Base-by-base conservation (phyloP, 78 protist species). In the Dictyostelium discoideum region DNA sequence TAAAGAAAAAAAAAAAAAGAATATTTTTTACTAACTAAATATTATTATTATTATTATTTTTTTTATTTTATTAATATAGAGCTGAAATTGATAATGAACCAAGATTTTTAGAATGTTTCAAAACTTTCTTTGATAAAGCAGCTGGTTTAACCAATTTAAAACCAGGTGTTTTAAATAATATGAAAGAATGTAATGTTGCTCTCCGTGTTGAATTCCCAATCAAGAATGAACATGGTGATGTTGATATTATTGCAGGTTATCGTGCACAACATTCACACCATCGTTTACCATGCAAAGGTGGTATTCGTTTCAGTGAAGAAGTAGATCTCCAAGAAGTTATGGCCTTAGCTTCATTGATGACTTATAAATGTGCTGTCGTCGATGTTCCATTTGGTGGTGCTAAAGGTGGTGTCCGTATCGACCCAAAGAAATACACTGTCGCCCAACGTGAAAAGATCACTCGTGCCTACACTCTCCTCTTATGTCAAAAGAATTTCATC, bases 331-430 rank as follows among this genome's bases (percentile, higher is more conserved):
- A 98, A 85, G 99, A 98, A 80, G 96, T 95, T 46, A 92, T 92
- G 97, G 99, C 99, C 20, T 85, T 97, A 7, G 98, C 98, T 48
- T 85, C 98, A 16, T 96, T 98, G 88, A 98, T 97, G 98, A 98
- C 99, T 1, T 97, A 93, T 95, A 97, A 98, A 97, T 98, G 99
- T 80, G 99, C 99, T 26, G 97, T 96, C 57, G 98, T 97, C 80
- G 98, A 97, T 73, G 98, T 98, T 44, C 99, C 99, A 54, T 98
- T 97, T 39, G 99, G 99, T 37, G 99, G 99, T 72, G 99, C 97
- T 20, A 95, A 98, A 96, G 99, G 99, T 50, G 99, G 99, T 76
- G 95, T 98, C 42, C 32, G 96, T 77, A 96, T 98, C 84, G 98
- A 98, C 87, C 98, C 98, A 76, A 90, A 92, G 89, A 87, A 98